These are phyloP conservation scores for Mortierella sp. DNA, from an alignment of 371 early-diverging fungal genomes.

Conservation along the genomic window DNA sequence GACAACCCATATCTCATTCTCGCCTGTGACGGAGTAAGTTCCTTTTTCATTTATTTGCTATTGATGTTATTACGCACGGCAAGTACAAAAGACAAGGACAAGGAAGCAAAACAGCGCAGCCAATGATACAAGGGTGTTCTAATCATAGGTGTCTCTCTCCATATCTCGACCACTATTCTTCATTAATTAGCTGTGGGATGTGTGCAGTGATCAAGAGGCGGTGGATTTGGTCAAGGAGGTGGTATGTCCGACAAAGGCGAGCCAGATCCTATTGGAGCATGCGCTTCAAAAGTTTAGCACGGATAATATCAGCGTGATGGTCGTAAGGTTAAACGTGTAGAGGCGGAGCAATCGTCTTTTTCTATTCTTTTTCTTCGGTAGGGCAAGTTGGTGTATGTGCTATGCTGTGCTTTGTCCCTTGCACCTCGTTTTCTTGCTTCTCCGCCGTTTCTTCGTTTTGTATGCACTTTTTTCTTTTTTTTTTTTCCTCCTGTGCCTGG, in stretches of 20 bases:
- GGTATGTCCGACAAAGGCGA: slow-evolving; percentile 84
- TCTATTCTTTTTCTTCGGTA: background rate
- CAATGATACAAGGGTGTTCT: slow-evolving; percentile 5
- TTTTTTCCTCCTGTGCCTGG: background rate
- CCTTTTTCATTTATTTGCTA: background rate
- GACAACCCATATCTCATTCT: slow-evolving; percentile 89
- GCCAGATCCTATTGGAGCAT: slow-evolving; percentile 85
- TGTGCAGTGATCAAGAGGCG: slow-evolving; percentile 96
- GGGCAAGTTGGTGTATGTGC: background rate
- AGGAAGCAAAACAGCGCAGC: background rate
- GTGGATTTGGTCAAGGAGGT: slow-evolving; percentile 88
- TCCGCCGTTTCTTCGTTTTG: background rate
- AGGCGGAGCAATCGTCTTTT: background rate
- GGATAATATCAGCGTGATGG: slow-evolving; percentile 95
- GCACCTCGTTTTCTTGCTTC: background rate
- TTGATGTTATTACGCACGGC: background rate
- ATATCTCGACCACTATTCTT: background rate
- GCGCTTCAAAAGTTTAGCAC: slow-evolving; percentile 93
- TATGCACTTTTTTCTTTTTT: no score
- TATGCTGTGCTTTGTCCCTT: background rate
- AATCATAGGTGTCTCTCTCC: slow-evolving; percentile 1
- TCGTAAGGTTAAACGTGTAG: slow-evolving; percentile 65
- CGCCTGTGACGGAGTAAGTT: slow-evolving; percentile 97
- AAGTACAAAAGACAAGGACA: background rate
- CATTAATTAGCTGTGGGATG: slow-evolving; percentile 89